phyloP scores from a whole-genome alignment of 2,329 filamentous ascomycete species.

The Anthostomella pinea region DNA sequence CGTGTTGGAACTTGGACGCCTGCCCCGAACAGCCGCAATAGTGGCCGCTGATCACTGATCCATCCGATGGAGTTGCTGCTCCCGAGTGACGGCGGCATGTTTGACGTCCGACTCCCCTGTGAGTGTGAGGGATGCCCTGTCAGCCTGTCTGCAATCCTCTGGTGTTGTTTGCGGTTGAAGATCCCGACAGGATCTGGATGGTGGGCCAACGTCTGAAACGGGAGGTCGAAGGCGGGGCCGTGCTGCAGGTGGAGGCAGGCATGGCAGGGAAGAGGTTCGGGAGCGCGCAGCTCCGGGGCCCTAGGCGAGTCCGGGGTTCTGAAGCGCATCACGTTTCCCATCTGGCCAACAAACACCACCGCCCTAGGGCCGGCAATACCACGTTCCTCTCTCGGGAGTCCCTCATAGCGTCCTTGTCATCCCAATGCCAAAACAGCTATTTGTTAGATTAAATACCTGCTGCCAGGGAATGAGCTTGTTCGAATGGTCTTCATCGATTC shows the following conservation, averaged over 20 bases:
- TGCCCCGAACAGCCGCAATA: too few species aligned
- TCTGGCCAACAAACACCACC: conserved; percentile 7
- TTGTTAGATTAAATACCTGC: too few species aligned
- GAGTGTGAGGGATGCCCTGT: too few species aligned
- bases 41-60: too few species aligned
- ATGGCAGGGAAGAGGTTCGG: conserved; percentile 26
- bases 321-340: conserved; percentile 21
- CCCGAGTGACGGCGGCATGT: too few species aligned
- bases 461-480: background rate
- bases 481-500: background rate
- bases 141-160: too few species aligned
- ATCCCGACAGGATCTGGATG: too few species aligned
- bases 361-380: conserved; percentile 3
- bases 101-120: conserved; percentile 14
- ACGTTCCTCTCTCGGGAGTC: conserved; percentile 1
- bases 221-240: conserved; percentile 5
- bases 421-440: too few species aligned
- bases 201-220: conserved; percentile 25
- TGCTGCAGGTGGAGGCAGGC: conserved; percentile 11
- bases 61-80: too few species aligned
- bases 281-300: conserved; percentile 24
- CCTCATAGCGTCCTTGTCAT: background rate
- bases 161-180: too few species aligned
- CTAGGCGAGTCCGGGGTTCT: conserved; percentile 17
- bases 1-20: too few species aligned